Evolutionary conservation across 768 basidiomycete genomes (phyloP).

Genomic region (Leccinum broughii): DNA sequence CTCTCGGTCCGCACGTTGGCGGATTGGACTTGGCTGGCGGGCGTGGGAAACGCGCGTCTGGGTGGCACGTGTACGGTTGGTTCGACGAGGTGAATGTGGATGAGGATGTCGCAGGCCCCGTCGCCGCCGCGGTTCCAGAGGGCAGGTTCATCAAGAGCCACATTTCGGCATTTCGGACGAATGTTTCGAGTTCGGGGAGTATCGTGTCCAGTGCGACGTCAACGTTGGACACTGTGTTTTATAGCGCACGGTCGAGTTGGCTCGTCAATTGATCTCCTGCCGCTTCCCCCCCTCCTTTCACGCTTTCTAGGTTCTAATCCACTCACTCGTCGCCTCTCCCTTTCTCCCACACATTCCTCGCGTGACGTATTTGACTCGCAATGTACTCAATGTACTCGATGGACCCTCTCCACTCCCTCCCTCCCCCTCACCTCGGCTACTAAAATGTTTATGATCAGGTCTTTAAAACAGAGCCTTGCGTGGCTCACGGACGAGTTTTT

Average conservation of each 20-base stretch:
- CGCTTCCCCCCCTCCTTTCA: too few relatives aligned
- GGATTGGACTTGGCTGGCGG: conserved; percentile 33
- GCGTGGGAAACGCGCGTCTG: conserved; percentile 33
- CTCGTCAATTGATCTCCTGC: conserved; percentile 10
- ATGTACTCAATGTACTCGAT: neutral
- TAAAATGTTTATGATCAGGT: conserved; percentile 4
- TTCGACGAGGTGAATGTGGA: neutral
- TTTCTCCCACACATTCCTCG: neutral
- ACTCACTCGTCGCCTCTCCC: neutral
- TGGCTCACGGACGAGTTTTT: neutral
- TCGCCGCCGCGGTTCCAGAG: neutral
- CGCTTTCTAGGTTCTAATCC: neutral
- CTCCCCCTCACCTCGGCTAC: neutral
- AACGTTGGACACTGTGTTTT: conserved; percentile 28
- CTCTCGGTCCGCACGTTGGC: conserved; percentile 27
- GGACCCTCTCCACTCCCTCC: neutral
- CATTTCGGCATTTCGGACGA: conserved; percentile 12
- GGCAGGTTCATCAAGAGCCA: conserved; percentile 12
- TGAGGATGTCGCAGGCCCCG: neutral
- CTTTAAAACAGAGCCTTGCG: neutral
- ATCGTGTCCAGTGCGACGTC: conserved; percentile 17
- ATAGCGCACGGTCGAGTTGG: conserved; percentile 33
- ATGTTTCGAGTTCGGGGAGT: conserved; percentile 9
- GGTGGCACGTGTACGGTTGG: conserved; percentile 31
- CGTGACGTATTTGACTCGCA: neutral